Evolutionary conservation across 192 early-diverging fungal genomes (phyloP).

Genomic region (Rhizoclosmatium globosum): DNA sequence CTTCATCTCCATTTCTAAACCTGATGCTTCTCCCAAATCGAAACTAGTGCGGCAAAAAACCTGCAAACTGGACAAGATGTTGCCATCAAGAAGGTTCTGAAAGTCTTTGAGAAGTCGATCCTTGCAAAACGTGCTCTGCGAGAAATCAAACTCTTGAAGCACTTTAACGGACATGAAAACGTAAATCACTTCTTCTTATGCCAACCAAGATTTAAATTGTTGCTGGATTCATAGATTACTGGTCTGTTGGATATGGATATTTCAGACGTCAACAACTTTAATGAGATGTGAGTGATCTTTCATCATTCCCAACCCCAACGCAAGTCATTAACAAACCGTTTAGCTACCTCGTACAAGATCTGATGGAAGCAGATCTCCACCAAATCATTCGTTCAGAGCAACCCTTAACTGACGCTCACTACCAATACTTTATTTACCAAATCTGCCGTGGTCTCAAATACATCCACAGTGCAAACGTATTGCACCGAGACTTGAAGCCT

Average conservation of each 20-base stretch:
- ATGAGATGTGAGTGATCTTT: constrained; percentile 72
- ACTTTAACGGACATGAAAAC: constrained; percentile 80
- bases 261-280: constrained; percentile 81
- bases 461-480: constrained; percentile 97
- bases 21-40: not conserved
- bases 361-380: constrained; percentile 99
- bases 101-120: constrained; percentile 72
- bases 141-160: constrained; percentile 75
- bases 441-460: constrained; percentile 96
- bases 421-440: constrained; percentile 99
- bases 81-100: constrained; percentile 77
- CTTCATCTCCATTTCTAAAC: not conserved
- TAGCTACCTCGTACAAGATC: constrained; percentile 91
- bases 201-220: not conserved
- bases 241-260: constrained; percentile 92
- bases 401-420: constrained; percentile 94
- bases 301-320: not conserved
- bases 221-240: constrained; percentile 74
- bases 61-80: constrained; percentile 53
- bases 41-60: constrained; percentile 49
- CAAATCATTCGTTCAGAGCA: constrained; percentile 94
- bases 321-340: not conserved
- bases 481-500: constrained; percentile 98
- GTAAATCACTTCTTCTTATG: constrained; percentile 46
- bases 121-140: constrained; percentile 75